These are phyloP conservation scores for Talaromyces sp. DNA, from an alignment of 2,329 filamentous ascomycete genomes.

Conservation along the genomic window DNA sequence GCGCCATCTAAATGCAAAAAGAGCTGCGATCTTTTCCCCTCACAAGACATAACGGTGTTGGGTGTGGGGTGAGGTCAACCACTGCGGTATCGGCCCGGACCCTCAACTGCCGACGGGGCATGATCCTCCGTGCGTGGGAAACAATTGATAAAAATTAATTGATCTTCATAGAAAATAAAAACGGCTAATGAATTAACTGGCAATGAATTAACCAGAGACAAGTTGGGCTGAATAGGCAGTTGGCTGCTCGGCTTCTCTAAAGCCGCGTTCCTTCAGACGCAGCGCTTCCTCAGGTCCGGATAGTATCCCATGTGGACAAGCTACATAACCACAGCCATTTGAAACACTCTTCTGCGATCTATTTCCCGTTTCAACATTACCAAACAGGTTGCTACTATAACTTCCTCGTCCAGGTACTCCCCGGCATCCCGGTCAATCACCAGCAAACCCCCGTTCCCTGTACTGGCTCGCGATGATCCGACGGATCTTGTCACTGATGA, in stretches of 20 bases:
- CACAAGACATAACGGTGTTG: neutral
- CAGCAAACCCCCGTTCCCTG: constrained; percentile 42
- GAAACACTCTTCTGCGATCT: constrained; percentile 50
- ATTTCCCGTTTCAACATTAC: constrained; percentile 63
- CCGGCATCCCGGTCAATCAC: constrained; percentile 47
- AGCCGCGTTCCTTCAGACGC: no score
- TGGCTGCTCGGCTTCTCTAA: neutral
- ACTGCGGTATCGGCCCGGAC: neutral
- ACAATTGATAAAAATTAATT: neutral
- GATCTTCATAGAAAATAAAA: neutral
- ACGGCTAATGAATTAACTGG: neutral
- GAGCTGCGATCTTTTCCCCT: neutral
- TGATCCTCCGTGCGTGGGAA: neutral
- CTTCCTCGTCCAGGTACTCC: constrained; percentile 36
- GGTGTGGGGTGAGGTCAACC: neutral
- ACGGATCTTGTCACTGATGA: constrained; percentile 35
- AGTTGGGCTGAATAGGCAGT: neutral
- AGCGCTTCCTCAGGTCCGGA: no score
- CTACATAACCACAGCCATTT: constrained; percentile 41
- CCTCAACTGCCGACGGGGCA: neutral
- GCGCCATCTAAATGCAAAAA: neutral
- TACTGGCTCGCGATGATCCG: constrained; percentile 29
- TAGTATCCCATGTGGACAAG: no score
- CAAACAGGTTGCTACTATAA: constrained; percentile 53
- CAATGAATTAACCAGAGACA: neutral